phyloP scores from a whole-genome alignment of 768 basidiomycete genomes.

The Kockovaella imperatae region DNA sequence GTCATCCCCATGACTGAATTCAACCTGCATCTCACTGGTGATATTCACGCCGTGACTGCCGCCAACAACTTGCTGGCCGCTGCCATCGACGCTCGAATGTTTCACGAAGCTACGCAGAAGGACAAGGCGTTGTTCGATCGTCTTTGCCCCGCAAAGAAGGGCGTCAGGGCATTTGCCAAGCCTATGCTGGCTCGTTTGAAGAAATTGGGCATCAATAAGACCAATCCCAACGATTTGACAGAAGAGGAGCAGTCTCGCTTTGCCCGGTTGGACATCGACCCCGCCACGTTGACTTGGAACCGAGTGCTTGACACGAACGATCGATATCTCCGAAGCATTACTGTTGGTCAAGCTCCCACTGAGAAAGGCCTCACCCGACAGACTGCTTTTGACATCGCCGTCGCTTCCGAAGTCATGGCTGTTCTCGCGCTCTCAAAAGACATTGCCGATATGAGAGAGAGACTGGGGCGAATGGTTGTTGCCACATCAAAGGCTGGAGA shows the following conservation, averaged over 20 bases:
- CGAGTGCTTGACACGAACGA: slow-evolving; percentile 96
- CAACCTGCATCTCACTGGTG: slow-evolving; percentile 65
- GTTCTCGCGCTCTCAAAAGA: slow-evolving; percentile 85
- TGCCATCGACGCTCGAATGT: slow-evolving; percentile 91
- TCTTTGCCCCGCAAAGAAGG: slow-evolving; percentile 85
- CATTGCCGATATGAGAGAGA: slow-evolving; percentile 71
- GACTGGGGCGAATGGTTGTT: slow-evolving; percentile 91
- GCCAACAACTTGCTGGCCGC: slow-evolving; percentile 96
- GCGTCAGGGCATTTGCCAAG: slow-evolving; percentile 85
- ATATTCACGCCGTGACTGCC: slow-evolving; percentile 95
- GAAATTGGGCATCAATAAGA: slow-evolving; percentile 93
- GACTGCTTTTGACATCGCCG: slow-evolving; percentile 92
- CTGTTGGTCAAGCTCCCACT: slow-evolving; percentile 79
- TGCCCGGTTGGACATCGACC: slow-evolving; percentile 84
- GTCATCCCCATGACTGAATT: slow-evolving; percentile 99
- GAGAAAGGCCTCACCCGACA: slow-evolving; percentile 83
- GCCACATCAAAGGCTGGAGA: slow-evolving; percentile 85
- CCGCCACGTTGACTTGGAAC: slow-evolving; percentile 88
- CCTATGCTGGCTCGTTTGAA: slow-evolving; percentile 91
- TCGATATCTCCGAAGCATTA: slow-evolving; percentile 88
- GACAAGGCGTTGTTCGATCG: slow-evolving; percentile 93
- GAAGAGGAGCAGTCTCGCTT: slow-evolving; percentile 85
- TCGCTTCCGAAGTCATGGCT: slow-evolving; percentile 97
- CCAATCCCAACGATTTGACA: slow-evolving; percentile 80
- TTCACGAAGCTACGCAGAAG: slow-evolving; percentile 90